Base-by-base conservation (phyloP, 2,329 filamentous ascomycete species). In the Colletotrichum agaves region DNA sequence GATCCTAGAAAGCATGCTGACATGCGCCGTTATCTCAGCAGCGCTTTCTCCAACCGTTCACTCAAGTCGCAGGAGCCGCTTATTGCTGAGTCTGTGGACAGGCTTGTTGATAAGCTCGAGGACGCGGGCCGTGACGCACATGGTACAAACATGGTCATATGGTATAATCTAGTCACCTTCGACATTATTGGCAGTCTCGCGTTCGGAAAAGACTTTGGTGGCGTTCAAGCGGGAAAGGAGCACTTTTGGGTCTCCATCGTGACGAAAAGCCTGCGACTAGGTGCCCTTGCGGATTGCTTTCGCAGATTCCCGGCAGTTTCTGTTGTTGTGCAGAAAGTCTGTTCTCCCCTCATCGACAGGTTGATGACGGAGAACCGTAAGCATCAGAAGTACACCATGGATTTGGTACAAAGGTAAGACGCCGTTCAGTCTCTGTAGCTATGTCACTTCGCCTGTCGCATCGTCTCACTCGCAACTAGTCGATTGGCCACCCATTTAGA, bases 41-140 rank as follows among this genome's bases (percentile, higher is more conserved):
- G 74, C 15, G 77, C 75, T 10, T 79, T 79, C 59, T 77, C 76
- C 1, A 70, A 69, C 2, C 73, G 73, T 44, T 72, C 75, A 2
- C 68, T 78, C 8, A n/a, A 64, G 5, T 74, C 74, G 15, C 77
- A 79, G 57, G 77, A 79, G 61, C 50, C 61, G 10, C 75, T 77
- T 4, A 61, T 77, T 3, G 3, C 56, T 66, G 8, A 47, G 69
- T 4, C 69, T 69, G 53, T 77, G 35, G 69, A 67, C 17, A n/a
- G n/a, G 5, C 55, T 63, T 10, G 15, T 63, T n/a, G 19, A 21
- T 6, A 12, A 49, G 63, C 1, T 11, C 39, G 56, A 49, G 50
- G 49, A 44, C 6, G 41, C 41, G 5, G 71, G 73, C 2, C 69
- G 44, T 21, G 17, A 3, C 12, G 61, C 23, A 43, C 52, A 13